A percentile compares a stretch with the other conserved stretches of the same genome.
phyloP scores from a whole-genome alignment of 208 protist species.

The Crithidia acanthocephali region DNA sequence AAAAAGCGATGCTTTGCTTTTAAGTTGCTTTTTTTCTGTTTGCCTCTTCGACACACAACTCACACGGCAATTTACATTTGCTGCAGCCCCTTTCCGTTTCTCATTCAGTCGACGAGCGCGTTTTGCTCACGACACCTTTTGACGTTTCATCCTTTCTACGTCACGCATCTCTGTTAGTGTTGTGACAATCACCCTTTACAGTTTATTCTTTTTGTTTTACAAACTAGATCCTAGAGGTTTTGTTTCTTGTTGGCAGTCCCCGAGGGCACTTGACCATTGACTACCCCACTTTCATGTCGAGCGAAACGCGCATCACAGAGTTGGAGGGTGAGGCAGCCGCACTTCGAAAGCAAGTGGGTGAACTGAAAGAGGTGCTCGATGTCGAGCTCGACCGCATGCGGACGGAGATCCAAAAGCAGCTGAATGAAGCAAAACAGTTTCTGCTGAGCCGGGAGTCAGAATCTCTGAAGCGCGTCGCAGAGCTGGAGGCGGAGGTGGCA shows the following conservation, averaged over 20 bases:
- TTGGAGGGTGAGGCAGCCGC: slow-evolving; percentile 14
- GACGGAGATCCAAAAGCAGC: slow-evolving; percentile 7
- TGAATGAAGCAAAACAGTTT: slow-evolving; percentile 16
- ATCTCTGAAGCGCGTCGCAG: slow-evolving; percentile 4
- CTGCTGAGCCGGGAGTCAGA: slow-evolving; percentile 6
- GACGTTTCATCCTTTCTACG: background rate
- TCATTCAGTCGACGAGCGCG: too few species aligned
- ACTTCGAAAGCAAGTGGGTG: slow-evolving; percentile 14
- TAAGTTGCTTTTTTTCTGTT: background rate
- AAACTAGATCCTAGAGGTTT: too few species aligned
- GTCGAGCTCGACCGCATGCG: slow-evolving; percentile 16
- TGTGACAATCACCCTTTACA: too few species aligned
- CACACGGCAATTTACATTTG: too few species aligned
- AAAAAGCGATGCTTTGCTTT: background rate
- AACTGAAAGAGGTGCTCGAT: slow-evolving; percentile 13
- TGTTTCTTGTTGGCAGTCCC: too few species aligned
- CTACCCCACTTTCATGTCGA: slow-evolving; percentile 3
- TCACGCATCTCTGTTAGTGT: background rate
- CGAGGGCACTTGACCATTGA: too few species aligned
- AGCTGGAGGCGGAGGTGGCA: slow-evolving; percentile 7
- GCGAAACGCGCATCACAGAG: slow-evolving; percentile 20
- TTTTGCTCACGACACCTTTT: background rate
- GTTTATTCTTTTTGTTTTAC: too few species aligned
- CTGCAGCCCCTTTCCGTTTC: background rate
- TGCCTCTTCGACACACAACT: background rate